These are phyloP conservation scores for Nematocida sp. DNA, from an alignment of 371 early-diverging fungal species.

Conservation along the genomic window DNA sequence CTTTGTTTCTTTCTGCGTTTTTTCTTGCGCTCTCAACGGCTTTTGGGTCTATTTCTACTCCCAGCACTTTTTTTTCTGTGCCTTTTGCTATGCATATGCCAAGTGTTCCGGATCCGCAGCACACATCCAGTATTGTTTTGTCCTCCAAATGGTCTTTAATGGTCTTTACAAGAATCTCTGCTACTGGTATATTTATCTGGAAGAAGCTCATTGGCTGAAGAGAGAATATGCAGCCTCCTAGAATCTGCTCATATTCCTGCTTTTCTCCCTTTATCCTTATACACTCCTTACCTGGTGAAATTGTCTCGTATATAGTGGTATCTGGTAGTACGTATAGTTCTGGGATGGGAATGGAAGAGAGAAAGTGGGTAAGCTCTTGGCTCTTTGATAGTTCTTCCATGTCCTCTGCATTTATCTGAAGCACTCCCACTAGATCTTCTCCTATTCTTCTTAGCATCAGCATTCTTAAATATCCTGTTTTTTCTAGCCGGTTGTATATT, in stretches of 20 bases:
- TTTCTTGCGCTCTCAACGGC: slow-evolving; percentile 74
- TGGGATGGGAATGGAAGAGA: neutral
- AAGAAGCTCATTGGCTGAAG: slow-evolving; percentile 75
- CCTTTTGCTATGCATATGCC: slow-evolving; percentile 73
- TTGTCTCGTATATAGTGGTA: slow-evolving; percentile 16
- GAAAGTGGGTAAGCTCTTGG: slow-evolving; percentile 8
- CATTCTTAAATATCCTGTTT: slow-evolving; percentile 72
- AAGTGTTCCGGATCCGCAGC: slow-evolving; percentile 81
- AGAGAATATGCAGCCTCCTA: slow-evolving; percentile 67
- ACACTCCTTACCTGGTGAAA: neutral
- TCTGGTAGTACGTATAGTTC: neutral
- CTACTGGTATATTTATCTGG: slow-evolving; percentile 74
- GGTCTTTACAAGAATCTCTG: slow-evolving; percentile 70
- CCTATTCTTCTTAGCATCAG: slow-evolving; percentile 70
- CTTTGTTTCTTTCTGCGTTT: slow-evolving; percentile 72
- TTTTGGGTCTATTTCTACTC: slow-evolving; percentile 72
- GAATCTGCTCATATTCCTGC: neutral
- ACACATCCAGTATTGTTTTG: slow-evolving; percentile 69
- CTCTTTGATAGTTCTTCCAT: neutral
- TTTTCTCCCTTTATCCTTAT: neutral
- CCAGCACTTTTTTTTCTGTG: slow-evolving; percentile 69
- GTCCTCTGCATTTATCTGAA: slow-evolving; percentile 25
- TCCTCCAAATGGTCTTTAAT: slow-evolving; percentile 4
- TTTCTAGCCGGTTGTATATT: slow-evolving; percentile 70
- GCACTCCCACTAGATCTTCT: slow-evolving; percentile 55